Evolutionary conservation across 2,329 filamentous ascomycete genomes (phyloP), one percentile per base, ranked within the genome.

Genomic region (Neopestalotiopsis sp.): DNA sequence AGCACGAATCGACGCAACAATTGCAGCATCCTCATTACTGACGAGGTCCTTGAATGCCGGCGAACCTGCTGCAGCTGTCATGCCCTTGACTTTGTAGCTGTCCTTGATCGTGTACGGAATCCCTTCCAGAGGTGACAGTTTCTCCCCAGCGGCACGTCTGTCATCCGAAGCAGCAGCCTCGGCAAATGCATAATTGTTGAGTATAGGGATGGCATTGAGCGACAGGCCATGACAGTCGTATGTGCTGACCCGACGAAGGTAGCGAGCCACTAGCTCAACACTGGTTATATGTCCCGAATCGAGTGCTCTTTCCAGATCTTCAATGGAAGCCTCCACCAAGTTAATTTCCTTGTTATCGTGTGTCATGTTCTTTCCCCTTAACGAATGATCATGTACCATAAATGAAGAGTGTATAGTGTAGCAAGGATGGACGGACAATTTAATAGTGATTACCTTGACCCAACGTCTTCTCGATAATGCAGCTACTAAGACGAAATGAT

Each of bases 221-320:
- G 34, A 6, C 1, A 38, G 34, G 3, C 76, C 78, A 17, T 79
- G 74, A 38, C 78, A 78, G 71, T 88, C 85, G 73, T 85, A 86
- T 3, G 73, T 74, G 57, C 78, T 80, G 69, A 87, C 85, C 5
- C 85, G 83, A 45, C 78, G 81, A 3, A 87, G 78, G 71, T 86
- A 84, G 62, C 78, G 78, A 6, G 81, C 77, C 4, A 82, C 79
- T 2, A 87, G 74, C 20, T 84, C 83, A 57, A 85, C 82, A 67
- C 81, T 83, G n/a, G 81, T 84, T 38, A 82, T 74, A 14, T 70
- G 68, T 38, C 83, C 81, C 6, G 76, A 73, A 14, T 75, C 71
- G 13, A 88, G 79, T 20, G 84, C 84, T 56, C 75, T 60, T 62
- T 80, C 76, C 1, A 86, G 80, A 45, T 84, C 81, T 4, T 76